Conservation (phyloP, 768 basidiomycete genomes). For the Mycena galopus region DNA sequence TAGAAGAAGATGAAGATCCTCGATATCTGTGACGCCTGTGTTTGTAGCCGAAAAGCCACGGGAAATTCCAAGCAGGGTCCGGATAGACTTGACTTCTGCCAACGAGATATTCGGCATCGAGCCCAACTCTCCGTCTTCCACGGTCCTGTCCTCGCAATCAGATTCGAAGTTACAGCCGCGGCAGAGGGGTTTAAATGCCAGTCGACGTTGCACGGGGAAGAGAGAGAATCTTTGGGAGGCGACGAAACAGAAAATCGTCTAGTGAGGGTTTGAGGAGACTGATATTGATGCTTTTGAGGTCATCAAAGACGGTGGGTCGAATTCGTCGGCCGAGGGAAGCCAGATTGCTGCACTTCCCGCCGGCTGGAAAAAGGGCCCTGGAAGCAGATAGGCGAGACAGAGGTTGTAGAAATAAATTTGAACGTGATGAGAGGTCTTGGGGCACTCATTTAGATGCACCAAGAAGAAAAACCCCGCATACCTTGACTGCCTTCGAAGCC, state of each 20-base stretch:
- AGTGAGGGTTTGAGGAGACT: conserved; percentile 56
- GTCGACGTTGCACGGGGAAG: conserved; percentile 49
- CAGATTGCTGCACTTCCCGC: conserved; percentile 59
- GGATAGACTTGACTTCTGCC: conserved; percentile 56
- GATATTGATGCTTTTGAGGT: conserved; percentile 56
- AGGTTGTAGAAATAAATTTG: conserved; percentile 67
- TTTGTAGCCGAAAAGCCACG: conserved; percentile 11
- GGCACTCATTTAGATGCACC: background rate
- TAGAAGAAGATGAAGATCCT: conserved; percentile 59
- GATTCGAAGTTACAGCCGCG: conserved; percentile 56
- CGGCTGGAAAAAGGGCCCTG: conserved; percentile 46
- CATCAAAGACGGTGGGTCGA: conserved; percentile 52
- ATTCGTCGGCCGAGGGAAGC: conserved; percentile 58
- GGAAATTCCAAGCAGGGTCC: conserved; percentile 51
- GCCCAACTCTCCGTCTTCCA: conserved; percentile 55
- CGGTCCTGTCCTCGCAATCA: conserved; percentile 51
- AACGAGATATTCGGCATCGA: conserved; percentile 63
- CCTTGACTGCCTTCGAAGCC: conserved; percentile 61
- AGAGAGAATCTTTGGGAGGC: conserved; percentile 56
- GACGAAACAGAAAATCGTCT: conserved; percentile 57
- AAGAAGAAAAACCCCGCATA: conserved; percentile 31
- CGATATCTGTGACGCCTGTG: conserved; percentile 56
- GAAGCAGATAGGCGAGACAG: conserved; percentile 57
- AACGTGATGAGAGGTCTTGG: conserved; percentile 62
- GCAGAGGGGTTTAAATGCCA: conserved; percentile 66